These are phyloP conservation scores for Tylopilus vinaceipallidus DNA, from an alignment of 768 basidiomycete species.

Conservation along the genomic window DNA sequence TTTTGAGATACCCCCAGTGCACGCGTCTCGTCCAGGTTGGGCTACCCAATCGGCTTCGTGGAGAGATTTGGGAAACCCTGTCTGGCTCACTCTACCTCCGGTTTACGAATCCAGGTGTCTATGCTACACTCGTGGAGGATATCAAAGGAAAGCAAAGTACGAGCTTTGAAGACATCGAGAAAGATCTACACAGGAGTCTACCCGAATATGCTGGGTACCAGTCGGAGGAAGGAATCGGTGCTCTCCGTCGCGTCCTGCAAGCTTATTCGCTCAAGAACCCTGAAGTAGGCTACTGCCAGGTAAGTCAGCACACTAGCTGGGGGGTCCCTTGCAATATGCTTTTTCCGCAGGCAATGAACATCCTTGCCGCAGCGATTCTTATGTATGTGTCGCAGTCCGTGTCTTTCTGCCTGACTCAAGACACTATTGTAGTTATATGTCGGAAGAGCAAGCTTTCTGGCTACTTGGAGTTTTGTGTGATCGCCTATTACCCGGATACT, in stretches of 20 bases:
- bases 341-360: conserved; percentile 84
- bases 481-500: conserved; percentile 94
- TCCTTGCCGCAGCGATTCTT: conserved; percentile 91
- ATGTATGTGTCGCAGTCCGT: conserved; percentile 51
- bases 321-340: not conserved
- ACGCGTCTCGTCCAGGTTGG: conserved; percentile 98
- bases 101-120: conserved; percentile 81
- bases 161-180: conserved; percentile 98
- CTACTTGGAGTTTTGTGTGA: conserved; percentile 92
- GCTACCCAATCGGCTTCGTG: conserved; percentile 88
- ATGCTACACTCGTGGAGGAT: conserved; percentile 69
- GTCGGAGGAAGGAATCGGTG: conserved; percentile 78
- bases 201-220: conserved; percentile 98
- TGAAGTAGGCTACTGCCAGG: conserved; percentile 93
- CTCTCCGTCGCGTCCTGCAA: conserved; percentile 85
- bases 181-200: conserved; percentile 92
- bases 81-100: conserved; percentile 93
- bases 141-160: conserved; percentile 77
- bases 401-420: conserved; percentile 8
- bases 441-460: conserved; percentile 99
- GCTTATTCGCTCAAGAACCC: conserved; percentile 97
- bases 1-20: conserved; percentile 93
- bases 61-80: conserved; percentile 97
- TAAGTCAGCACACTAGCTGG: conserved; percentile 26
- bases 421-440: conserved; percentile 76